Percentiles rank a stretch among this genome's conserved stretches.
Evolutionary conservation across 139 green algal genomes (phyloP).

Genomic region (Coccomyxa sp.): DNA sequence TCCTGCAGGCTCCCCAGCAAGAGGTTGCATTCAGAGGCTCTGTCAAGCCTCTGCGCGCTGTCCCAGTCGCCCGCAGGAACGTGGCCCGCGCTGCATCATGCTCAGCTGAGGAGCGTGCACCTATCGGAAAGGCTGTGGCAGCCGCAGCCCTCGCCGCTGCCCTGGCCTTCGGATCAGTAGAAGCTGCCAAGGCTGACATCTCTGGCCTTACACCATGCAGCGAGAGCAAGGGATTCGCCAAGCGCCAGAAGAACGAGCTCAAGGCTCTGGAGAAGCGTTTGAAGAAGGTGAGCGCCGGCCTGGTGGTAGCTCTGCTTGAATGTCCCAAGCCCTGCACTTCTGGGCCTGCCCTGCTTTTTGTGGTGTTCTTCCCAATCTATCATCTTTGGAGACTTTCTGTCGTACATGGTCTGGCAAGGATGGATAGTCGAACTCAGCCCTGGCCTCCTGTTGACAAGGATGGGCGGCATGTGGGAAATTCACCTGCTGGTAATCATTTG

Average conservation of each 20-base stretch:
- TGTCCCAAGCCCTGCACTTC: too few relatives aligned
- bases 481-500: too few relatives aligned
- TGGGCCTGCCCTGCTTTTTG: too few relatives aligned
- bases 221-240: slow-evolving; percentile 92
- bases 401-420: too few relatives aligned
- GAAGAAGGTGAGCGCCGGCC: slow-evolving; percentile 78
- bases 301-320: too few relatives aligned
- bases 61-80: neutral
- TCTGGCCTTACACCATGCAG: slow-evolving; percentile 93
- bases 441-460: too few relatives aligned
- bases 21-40: neutral
- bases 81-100: neutral
- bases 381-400: too few relatives aligned
- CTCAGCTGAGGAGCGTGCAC: neutral
- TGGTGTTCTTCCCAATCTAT: too few relatives aligned
- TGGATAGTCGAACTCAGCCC: too few relatives aligned
- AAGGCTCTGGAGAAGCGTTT: slow-evolving; percentile 81
- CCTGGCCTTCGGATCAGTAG: slow-evolving; percentile 55
- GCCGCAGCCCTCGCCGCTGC: slow-evolving; percentile 65
- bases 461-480: too few relatives aligned
- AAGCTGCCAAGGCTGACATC: slow-evolving; percentile 86
- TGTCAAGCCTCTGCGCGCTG: neutral
- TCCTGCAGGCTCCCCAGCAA: neutral
- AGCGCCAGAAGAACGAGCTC: slow-evolving; percentile 93
- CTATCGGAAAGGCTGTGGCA: slow-evolving; percentile 35